Base-by-base conservation (phyloP, 148 eudicot genomes). In the Camellia sinensis region DNA sequence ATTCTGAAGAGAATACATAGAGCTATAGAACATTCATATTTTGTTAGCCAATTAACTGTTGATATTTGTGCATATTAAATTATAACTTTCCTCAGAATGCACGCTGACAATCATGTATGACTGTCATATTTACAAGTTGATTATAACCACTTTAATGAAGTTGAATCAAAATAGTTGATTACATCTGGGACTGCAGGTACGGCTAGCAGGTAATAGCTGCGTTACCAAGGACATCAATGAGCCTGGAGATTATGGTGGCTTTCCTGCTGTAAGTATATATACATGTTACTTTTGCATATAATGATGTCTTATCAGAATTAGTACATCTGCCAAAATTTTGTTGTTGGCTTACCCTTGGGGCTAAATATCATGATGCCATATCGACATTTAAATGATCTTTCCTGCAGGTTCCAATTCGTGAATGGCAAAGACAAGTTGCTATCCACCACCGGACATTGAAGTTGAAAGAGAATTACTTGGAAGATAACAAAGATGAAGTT, bases 181-280 rank as follows among this genome's bases (percentile, higher is more conserved):
- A 54, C 68, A 45, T 67, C 65, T 53, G 76, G 44, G 41, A 11
- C 73, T 88, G 69, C 81, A 96, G 98, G 98, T 92, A 63, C 88
- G 98, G 18, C 86, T 96, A 77, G 98, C 98, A 62, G 98, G 94
- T 75, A 91, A 90, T 80, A 94, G 94, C 80, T 90, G 90, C 78
- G 95, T 91, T 73, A 93, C 99, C 66, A 96, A 96, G 86, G 89
- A 89, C 83, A 96, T 96, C 71, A 87, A 50, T 68, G 84, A 84
- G 85, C 87, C 98, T 62, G 99, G 98, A 72, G 98, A 96, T 83
- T 93, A 96, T 81, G 99, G 92, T 56, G 99, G 99, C 80, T 96
- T 96, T 81, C 99, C 99, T 78, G 98, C 98, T 63, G 99, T 93
- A 89, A 88, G 94, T 21, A 72, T 76, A 41, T 65, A 44, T 63